phyloP scores from a whole-genome alignment of 495 filamentous ascomycete genomes.

The Daldinia childiae region DNA sequence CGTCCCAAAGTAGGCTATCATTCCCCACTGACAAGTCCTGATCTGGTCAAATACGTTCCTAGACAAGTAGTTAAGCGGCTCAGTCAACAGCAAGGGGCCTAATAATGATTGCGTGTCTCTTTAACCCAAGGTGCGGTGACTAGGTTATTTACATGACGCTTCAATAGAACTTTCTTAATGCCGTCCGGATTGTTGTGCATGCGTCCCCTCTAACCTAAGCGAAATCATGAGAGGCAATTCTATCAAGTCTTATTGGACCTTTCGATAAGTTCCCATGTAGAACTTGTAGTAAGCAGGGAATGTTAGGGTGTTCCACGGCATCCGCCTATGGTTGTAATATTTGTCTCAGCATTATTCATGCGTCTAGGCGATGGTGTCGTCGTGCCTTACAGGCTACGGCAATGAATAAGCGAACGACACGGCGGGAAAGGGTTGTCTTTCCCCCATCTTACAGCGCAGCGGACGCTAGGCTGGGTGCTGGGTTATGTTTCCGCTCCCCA shows the following conservation, averaged over 20 bases:
- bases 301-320: conserved; percentile 35
- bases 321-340: conserved; percentile 38
- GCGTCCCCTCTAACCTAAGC: conserved; percentile 18
- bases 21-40: conserved; percentile 20
- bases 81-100: conserved; percentile 9
- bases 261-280: conserved; percentile 3
- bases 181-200: conserved; percentile 11
- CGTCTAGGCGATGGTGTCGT: not conserved
- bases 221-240: conserved; percentile 24
- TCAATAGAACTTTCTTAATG: not conserved
- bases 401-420: conserved; percentile 28
- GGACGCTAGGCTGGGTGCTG: conserved; percentile 26
- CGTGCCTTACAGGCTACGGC: conserved; percentile 10
- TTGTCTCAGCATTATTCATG: conserved; percentile 24
- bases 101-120: conserved; percentile 28
- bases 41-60: conserved; percentile 8
- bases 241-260: conserved; percentile 22
- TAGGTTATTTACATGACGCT: conserved; percentile 2
- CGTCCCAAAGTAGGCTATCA: not conserved
- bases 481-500: conserved; percentile 15
- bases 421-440: conserved; percentile 6
- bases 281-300: conserved; percentile 32
- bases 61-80: conserved; percentile 9
- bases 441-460: conserved; percentile 35
- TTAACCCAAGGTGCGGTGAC: not conserved